These are phyloP conservation scores for Acanthamoeba quina DNA, from an alignment of 208 protist species.

Conservation along the genomic window DNA sequence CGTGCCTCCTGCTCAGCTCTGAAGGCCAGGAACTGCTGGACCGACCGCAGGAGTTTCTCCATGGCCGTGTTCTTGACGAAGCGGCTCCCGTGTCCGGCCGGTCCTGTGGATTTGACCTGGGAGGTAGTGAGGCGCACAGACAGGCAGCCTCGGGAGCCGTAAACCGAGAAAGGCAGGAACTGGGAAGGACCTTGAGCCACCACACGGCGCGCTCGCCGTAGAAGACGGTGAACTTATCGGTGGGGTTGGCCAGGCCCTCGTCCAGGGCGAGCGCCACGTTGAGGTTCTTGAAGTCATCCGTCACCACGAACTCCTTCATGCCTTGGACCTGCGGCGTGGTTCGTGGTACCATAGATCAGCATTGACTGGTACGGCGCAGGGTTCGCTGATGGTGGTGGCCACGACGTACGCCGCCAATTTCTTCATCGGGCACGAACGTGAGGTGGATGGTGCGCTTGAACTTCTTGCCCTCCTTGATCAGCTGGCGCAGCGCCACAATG, in stretches of 20 bases:
- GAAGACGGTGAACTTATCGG: constrained; percentile 86
- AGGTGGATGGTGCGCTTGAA: constrained; percentile 82
- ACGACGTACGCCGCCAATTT: constrained; percentile 65
- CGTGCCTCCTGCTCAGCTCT: constrained; percentile 75
- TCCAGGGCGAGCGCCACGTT: constrained; percentile 89
- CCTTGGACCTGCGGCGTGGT: constrained; percentile 75
- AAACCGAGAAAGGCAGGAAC: not conserved
- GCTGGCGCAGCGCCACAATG: constrained; percentile 78
- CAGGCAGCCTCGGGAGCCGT: not conserved
- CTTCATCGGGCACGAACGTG: constrained; percentile 87
- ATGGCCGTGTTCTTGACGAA: constrained; percentile 88
- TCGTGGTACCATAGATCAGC: not conserved
- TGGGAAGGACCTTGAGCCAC: constrained; percentile 73
- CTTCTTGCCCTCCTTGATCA: constrained; percentile 67
- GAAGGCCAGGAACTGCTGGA: constrained; percentile 76
- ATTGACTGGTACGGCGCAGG: constrained; percentile 82
- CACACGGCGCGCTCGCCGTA: constrained; percentile 89
- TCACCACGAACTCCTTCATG: constrained; percentile 83
- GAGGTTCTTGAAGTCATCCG: constrained; percentile 80
- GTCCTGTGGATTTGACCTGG: constrained; percentile 83
- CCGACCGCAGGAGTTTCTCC: constrained; percentile 81
- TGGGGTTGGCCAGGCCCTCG: constrained; percentile 87
- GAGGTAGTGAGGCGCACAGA: not conserved
- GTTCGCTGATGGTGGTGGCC: not conserved
- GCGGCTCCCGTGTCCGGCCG: constrained; percentile 86